Conservation (phyloP, 1,284 basidiomycete species). For the Gymnopus androsaceus region DNA sequence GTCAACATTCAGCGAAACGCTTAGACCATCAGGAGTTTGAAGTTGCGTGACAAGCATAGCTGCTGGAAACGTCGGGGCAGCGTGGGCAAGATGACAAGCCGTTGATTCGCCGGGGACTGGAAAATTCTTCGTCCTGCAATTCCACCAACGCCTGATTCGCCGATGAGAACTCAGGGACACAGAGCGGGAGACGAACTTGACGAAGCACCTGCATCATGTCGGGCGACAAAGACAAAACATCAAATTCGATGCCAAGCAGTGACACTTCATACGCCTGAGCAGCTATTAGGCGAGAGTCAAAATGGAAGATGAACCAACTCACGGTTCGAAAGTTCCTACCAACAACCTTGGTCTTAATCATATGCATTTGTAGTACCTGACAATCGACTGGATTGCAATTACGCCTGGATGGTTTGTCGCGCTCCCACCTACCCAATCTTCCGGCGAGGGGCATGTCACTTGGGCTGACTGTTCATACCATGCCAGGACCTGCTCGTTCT, state of each 20-base stretch:
- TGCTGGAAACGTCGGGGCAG: not conserved
- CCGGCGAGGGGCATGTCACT: conserved; percentile 16
- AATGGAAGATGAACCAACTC: conserved; percentile 11
- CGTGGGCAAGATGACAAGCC: not conserved
- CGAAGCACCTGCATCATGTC: not conserved
- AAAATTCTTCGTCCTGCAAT: too few species aligned
- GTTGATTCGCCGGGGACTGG: not conserved
- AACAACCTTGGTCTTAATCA: conserved; percentile 44
- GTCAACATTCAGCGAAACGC: not conserved
- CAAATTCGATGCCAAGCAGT: conserved; percentile 6
- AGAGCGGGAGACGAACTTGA: not conserved
- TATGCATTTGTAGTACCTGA: conserved; percentile 46
- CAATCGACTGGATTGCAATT: conserved; percentile 49
- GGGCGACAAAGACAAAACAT: conserved; percentile 3
- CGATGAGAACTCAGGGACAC: not conserved
- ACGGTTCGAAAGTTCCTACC: conserved; percentile 44
- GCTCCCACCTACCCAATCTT: conserved; percentile 18
- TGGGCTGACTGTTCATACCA: conserved; percentile 38
- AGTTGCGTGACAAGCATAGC: not conserved
- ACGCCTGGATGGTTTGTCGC: conserved; percentile 42
- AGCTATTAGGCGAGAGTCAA: not conserved
- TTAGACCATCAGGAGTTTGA: not conserved
- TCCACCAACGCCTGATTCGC: not conserved
- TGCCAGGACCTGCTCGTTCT: conserved; percentile 36
- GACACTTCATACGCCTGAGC: conserved; percentile 8